A percentile compares a stretch with the other conserved stretches of the same genome.
These are phyloP conservation scores for Lathyrus oleraceus DNA, from an alignment of 306 rosid genomes.

Conservation along the genomic window DNA sequence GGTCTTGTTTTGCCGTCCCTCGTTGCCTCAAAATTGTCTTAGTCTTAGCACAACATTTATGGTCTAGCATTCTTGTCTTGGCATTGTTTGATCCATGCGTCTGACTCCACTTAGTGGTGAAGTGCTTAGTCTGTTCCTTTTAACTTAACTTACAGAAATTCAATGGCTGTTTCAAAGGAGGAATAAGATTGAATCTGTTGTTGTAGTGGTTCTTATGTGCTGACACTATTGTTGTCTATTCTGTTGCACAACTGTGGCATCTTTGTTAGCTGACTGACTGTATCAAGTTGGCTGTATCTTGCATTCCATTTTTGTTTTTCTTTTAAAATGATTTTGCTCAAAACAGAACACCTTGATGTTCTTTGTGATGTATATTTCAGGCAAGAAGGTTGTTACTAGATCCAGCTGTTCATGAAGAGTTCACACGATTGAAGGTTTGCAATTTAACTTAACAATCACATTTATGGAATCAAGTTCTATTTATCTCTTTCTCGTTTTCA, in stretches of 20 bases:
- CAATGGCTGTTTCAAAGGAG: not conserved
- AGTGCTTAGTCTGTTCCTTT: not conserved
- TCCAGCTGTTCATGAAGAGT: constrained; percentile 98
- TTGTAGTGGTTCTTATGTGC: not conserved
- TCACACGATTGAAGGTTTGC: constrained; percentile 82
- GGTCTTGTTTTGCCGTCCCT: not conserved
- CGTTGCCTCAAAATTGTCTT: not conserved
- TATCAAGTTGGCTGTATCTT: constrained; percentile 8
- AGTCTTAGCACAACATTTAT: not conserved
- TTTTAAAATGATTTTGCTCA: not conserved
- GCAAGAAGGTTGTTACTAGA: constrained; percentile 85
- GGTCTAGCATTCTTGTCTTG: not conserved
- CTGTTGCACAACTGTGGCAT: not conserved
- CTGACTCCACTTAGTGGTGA: not conserved
- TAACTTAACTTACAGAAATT: not conserved
- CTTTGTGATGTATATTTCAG: constrained; percentile 48
- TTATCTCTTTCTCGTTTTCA: not conserved
- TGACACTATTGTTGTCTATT: not conserved
- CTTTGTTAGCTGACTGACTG: not conserved
- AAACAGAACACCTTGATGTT: constrained; percentile 19
- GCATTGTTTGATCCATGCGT: not conserved
- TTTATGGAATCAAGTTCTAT: constrained; percentile 22
- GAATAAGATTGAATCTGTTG: constrained; percentile 1
- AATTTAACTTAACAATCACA: constrained; percentile 29
- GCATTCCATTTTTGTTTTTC: constrained; percentile 19